Percentiles rank a stretch among this genome's conserved stretches.
Evolutionary conservation across 73 alveolate species (phyloP).

Genomic region (Paramecium sonneborni): DNA sequence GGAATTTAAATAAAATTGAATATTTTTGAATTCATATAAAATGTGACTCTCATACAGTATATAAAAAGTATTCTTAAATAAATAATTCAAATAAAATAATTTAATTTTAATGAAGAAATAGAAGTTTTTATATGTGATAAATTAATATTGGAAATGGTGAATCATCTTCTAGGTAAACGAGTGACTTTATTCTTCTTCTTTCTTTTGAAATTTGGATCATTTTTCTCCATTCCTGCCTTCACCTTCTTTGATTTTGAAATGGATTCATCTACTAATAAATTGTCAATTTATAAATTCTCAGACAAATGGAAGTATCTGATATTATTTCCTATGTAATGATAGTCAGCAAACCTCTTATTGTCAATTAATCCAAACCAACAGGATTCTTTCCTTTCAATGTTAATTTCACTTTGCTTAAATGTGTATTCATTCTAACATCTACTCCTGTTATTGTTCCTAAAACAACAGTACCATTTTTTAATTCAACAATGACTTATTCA

Average conservation of each 20-base stretch:
- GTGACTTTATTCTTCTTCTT: constrained; percentile 59
- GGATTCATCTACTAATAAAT: constrained; percentile 65
- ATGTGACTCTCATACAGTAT: too few relatives aligned
- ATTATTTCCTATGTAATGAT: constrained; percentile 74
- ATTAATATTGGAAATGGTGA: neutral
- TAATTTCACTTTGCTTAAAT: constrained; percentile 92
- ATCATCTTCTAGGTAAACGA: constrained; percentile 55
- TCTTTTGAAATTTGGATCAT: constrained; percentile 54
- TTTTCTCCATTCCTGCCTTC: constrained; percentile 53
- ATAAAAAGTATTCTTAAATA: neutral
- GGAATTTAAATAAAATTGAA: too few relatives aligned
- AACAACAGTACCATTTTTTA: constrained; percentile 98
- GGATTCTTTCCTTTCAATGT: constrained; percentile 98
- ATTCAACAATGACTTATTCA: constrained; percentile 98
- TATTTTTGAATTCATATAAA: too few relatives aligned
- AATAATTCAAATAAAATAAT: neutral
- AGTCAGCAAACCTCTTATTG: constrained; percentile 90
- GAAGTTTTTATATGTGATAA: neutral
- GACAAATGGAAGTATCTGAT: constrained; percentile 94
- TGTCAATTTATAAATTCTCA: constrained; percentile 72
- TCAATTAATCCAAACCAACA: constrained; percentile 94
- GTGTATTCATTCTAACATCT: constrained; percentile 97
- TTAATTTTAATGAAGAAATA: neutral
- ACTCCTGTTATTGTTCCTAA: constrained; percentile 96
- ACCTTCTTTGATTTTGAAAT: constrained; percentile 55